Conservation (phyloP, 352 stramenopile species). For the Phytopythium helicoides region DNA sequence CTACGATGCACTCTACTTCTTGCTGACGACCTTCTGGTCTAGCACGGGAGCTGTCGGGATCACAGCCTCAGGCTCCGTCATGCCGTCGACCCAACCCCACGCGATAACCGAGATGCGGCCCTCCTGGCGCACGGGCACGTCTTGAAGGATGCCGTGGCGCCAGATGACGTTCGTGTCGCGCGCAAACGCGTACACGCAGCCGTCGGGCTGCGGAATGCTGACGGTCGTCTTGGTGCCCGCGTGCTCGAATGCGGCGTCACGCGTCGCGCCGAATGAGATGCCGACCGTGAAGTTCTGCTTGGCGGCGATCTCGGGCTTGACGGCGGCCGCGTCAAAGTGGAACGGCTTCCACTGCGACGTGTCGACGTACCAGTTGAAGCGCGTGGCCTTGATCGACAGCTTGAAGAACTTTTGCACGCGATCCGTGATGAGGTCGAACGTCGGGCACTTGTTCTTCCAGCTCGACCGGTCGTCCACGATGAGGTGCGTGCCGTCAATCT, state of each 20-base stretch:
- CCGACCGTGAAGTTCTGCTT: slow-evolving; percentile 96
- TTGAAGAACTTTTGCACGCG: slow-evolving; percentile 87
- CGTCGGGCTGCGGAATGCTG: slow-evolving; percentile 93
- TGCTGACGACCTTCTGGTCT: slow-evolving; percentile 4
- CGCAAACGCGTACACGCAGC: slow-evolving; percentile 91
- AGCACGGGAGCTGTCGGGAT: slow-evolving; percentile 6
- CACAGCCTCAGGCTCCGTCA: slow-evolving; percentile 28
- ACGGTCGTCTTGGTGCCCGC: slow-evolving; percentile 78
- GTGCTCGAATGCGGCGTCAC: slow-evolving; percentile 91
- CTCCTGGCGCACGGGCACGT: slow-evolving; percentile 82
- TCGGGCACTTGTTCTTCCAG: slow-evolving; percentile 76
- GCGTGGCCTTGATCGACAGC: slow-evolving; percentile 86
- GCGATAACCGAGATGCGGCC: slow-evolving; percentile 94
- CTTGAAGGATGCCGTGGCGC: slow-evolving; percentile 90
- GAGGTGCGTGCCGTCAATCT: slow-evolving; percentile 92
- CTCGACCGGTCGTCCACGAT: slow-evolving; percentile 89
- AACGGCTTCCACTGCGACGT: slow-evolving; percentile 94
- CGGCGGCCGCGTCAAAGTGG: slow-evolving; percentile 91
- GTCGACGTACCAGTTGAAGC: slow-evolving; percentile 96
- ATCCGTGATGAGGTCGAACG: slow-evolving; percentile 79
- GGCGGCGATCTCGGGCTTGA: slow-evolving; percentile 90
- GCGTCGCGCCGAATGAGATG: slow-evolving; percentile 90
- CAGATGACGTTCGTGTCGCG: slow-evolving; percentile 94
- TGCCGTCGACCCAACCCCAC: slow-evolving; percentile 88
- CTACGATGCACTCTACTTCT: slow-evolving; percentile 5